Evolutionary conservation across 345 rosid genomes (phyloP), one percentile per base, ranked within the genome.

Genomic region (Pugionium dolabratum): DNA sequence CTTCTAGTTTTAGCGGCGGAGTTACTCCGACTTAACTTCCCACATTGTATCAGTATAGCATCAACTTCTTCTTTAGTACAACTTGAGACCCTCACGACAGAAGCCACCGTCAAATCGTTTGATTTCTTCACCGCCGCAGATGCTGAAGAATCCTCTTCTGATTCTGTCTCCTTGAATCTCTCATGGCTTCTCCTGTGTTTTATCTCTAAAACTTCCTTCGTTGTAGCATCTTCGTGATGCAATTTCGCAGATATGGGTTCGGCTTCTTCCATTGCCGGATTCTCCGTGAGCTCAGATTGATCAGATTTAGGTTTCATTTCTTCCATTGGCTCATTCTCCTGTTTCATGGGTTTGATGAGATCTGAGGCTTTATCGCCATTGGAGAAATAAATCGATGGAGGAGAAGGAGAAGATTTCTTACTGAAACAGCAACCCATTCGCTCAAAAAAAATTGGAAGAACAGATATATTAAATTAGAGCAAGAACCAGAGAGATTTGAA

Each of bases 31-130:
- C 97, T 90, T 11, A 93, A 84, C 76, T 90, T 82, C 29, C 97
- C 98, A 45, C 98, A 93, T 35, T 93, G 97, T 36, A 90, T 87
- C 18, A 93, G 85, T 75, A 90, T 88, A 45, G 98, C 97, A 40
- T 93, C 97, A 44, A 93, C 96, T 68, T 90, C 95, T 36, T 70
- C 76, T 63, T 90, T 62, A 18, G 68, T 70, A 30, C 68, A 70
- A 5, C 62, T 70, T 2, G 75, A 70, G 1, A 29, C 52, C 39
- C 49, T 62, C 69, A 62, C 75, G 0, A 46, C 33, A 8, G 43
- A 7, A n/a, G 18, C 92, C 58, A 44, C 29, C 35, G 50, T 2
- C 34, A 32, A 29, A 2, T 46, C 65, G 4, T 27, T 37, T 11
- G 39, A 3, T 66, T 43, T 71, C 69, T 40, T 76, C 69, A 36